Percentiles rank a stretch among this genome's conserved stretches.
Conservation (phyloP, 257 asterid genomes). For the Forsythia viridissima region DNA sequence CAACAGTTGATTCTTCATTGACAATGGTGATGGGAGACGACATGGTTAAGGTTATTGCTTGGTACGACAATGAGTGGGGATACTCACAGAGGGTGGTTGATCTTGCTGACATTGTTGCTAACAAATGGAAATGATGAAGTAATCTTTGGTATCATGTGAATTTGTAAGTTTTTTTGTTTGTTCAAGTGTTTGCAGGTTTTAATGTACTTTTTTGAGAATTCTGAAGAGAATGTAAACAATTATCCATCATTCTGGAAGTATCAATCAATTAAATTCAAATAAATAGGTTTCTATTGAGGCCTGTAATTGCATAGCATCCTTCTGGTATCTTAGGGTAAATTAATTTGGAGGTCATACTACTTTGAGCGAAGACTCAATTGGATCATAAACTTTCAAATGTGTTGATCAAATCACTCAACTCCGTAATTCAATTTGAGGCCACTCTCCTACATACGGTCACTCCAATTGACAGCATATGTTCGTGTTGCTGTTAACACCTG, state of each 20-base stretch:
- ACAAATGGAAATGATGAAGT: constrained; percentile 69
- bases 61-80: constrained; percentile 99
- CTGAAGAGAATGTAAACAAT: constrained; percentile 42
- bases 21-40: constrained; percentile 99
- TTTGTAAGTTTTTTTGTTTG: background rate
- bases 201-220: constrained; percentile 33
- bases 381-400: background rate
- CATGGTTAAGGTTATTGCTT: constrained; percentile 96
- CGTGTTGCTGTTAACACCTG: too few relatives aligned
- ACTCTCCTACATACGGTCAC: too few relatives aligned
- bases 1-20: constrained; percentile 79
- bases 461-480: too few relatives aligned
- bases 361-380: background rate
- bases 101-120: constrained; percentile 95
- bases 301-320: background rate
- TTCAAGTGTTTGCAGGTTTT: constrained; percentile 41
- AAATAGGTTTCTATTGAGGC: background rate
- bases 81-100: constrained; percentile 99
- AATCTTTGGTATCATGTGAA: background rate
- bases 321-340: background rate
- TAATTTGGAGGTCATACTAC: background rate
- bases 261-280: background rate
- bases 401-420: background rate
- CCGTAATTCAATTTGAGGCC: too few relatives aligned
- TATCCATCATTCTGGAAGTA: constrained; percentile 29